phyloP scores from a whole-genome alignment of 169 alveolate genomes.

The Eimeria necatrix region DNA sequence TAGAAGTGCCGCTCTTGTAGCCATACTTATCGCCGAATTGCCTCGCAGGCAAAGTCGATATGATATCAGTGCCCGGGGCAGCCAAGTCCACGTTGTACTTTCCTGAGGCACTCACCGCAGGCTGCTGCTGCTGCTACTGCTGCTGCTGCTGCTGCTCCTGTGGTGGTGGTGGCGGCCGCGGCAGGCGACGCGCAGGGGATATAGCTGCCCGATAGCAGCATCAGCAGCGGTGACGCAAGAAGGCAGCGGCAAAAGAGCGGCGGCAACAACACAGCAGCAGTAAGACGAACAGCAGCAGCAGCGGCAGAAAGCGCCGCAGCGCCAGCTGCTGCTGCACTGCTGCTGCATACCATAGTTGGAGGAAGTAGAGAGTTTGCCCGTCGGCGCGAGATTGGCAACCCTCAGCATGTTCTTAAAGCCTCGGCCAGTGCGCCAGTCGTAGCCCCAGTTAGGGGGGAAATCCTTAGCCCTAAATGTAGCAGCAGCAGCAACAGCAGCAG shows the following conservation, averaged over 20 bases:
- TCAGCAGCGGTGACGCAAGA: too few species aligned
- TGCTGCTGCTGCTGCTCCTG: too few species aligned
- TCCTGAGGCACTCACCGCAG: background rate
- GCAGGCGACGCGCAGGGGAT: too few species aligned
- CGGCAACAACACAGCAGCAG: background rate
- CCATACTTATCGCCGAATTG: constrained; percentile 70
- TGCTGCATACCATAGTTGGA: constrained; percentile 24
- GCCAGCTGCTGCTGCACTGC: background rate
- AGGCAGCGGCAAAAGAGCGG: background rate
- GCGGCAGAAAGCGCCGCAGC: background rate
- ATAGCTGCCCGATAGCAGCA: too few species aligned
- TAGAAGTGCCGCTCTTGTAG: constrained; percentile 79
- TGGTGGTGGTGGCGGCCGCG: too few species aligned
- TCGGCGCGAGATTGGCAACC: constrained; percentile 57
- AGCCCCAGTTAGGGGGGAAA: constrained; percentile 73
- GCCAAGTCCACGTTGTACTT: constrained; percentile 70
- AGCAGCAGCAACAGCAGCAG: too few species aligned
- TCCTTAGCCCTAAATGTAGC: constrained; percentile 6
- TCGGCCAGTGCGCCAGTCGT: constrained; percentile 41
- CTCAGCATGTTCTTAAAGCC: constrained; percentile 28
- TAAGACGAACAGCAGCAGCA: constrained; percentile 9
- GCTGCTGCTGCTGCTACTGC: too few species aligned
- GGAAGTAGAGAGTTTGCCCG: constrained; percentile 31
- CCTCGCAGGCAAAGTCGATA: constrained; percentile 65
- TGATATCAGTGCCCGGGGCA: constrained; percentile 75